These are phyloP conservation scores for Magnaporthiopsis poae DNA, from an alignment of 2,329 filamentous ascomycete genomes.

Conservation along the genomic window DNA sequence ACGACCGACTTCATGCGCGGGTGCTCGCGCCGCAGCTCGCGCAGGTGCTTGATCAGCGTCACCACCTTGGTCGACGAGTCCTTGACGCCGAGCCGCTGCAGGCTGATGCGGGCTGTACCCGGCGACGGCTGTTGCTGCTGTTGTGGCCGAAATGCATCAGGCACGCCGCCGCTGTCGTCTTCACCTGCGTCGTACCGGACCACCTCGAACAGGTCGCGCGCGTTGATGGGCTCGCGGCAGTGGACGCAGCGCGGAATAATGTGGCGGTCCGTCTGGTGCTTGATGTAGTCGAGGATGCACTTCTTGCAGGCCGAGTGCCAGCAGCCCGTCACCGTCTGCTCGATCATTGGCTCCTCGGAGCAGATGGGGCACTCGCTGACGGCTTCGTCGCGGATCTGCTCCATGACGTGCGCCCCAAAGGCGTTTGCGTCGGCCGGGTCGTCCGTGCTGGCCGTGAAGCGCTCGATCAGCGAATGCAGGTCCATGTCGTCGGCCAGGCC, in stretches of 20 bases:
- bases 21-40: conserved; percentile 54
- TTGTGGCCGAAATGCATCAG: background rate
- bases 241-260: conserved; percentile 77
- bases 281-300: conserved; percentile 82
- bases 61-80: conserved; percentile 83
- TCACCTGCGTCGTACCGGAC: conserved; percentile 62
- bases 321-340: conserved; percentile 88
- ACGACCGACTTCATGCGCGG: conserved; percentile 75
- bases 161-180: conserved; percentile 15
- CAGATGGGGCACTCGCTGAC: conserved; percentile 89
- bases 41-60: conserved; percentile 66
- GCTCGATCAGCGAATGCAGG: conserved; percentile 70
- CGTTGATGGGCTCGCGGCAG: conserved; percentile 73
- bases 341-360: conserved; percentile 87
- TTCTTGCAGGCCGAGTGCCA: conserved; percentile 97
- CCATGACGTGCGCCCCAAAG: conserved; percentile 78
- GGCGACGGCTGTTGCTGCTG: conserved; percentile 10
- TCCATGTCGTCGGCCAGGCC: conserved; percentile 95
- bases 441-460: conserved; percentile 64
- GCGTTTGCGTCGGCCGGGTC: conserved; percentile 52
- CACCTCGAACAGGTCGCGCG: conserved; percentile 83
- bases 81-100: conserved; percentile 50
- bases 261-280: conserved; percentile 70
- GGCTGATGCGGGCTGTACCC: conserved; percentile 42
- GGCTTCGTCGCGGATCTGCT: conserved; percentile 83